A percentile compares a stretch with the other conserved stretches of the same genome.
Evolutionary conservation across 768 basidiomycete species (phyloP).

Genomic region (Suillus decipiens): DNA sequence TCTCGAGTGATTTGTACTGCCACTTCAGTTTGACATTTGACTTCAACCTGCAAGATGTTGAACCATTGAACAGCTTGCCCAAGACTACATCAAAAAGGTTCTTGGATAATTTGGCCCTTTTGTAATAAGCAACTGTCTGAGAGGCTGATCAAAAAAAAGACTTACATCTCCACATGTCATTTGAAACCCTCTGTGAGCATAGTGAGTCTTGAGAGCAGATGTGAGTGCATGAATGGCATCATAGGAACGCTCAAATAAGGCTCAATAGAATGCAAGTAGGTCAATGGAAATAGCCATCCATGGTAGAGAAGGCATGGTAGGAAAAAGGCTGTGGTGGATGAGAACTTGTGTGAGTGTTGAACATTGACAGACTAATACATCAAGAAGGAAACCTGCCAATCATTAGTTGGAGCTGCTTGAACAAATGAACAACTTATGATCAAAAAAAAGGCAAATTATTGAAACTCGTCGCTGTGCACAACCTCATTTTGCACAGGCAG

Average conservation of each 20-base stretch:
- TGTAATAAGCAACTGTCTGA: neutral
- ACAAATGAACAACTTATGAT: slow-evolving; percentile 3
- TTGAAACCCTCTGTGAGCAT: slow-evolving; percentile 16
- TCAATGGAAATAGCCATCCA: slow-evolving; percentile 26
- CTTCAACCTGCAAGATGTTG: slow-evolving; percentile 17
- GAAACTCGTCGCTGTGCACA: neutral
- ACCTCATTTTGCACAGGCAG: neutral
- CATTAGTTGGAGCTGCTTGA: neutral
- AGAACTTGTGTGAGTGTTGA: slow-evolving; percentile 23
- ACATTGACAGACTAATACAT: slow-evolving; percentile 26
- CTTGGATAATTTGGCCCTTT: slow-evolving; percentile 26
- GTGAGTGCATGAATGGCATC: slow-evolving; percentile 24
- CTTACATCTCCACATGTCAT: slow-evolving; percentile 1
- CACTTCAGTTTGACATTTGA: slow-evolving; percentile 18
- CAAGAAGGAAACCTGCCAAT: slow-evolving; percentile 19
- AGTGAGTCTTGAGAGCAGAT: slow-evolving; percentile 3
- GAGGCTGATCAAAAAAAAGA: slow-evolving; percentile 19
- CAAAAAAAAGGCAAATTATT: slow-evolving; percentile 9
- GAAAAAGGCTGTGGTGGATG: slow-evolving; percentile 32
- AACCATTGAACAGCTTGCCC: slow-evolving; percentile 31
- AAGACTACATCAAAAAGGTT: slow-evolving; percentile 34
- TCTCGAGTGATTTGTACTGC: slow-evolving; percentile 12
- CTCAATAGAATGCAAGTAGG: slow-evolving; percentile 34
- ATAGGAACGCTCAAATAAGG: slow-evolving; percentile 37
- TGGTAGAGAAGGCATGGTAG: slow-evolving; percentile 25